phyloP scores from a whole-genome alignment of 495 filamentous ascomycete species.

The Penicillium lagena region DNA sequence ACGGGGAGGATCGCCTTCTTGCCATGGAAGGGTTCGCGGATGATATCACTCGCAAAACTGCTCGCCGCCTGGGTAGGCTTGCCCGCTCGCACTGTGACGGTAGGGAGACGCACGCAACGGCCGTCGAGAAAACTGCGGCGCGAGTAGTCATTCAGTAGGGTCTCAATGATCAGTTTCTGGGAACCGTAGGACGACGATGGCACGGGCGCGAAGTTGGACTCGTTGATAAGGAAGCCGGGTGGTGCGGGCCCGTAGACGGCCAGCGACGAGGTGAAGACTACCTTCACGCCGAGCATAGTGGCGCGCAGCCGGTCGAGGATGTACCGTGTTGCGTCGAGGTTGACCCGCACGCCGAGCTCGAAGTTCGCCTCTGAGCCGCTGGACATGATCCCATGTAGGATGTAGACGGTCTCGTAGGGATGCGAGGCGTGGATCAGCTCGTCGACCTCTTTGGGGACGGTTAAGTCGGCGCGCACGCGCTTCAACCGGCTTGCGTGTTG shows the following conservation, averaged over 20 bases:
- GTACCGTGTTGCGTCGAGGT: slow-evolving; percentile 62
- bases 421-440: slow-evolving; percentile 35
- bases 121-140: slow-evolving; percentile 64
- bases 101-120: slow-evolving; percentile 63
- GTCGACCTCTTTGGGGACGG: slow-evolving; percentile 49
- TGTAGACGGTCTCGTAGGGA: slow-evolving; percentile 58
- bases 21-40: slow-evolving; percentile 59
- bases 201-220: slow-evolving; percentile 53
- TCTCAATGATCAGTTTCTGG: slow-evolving; percentile 73
- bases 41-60: slow-evolving; percentile 68
- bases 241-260: slow-evolving; percentile 56
- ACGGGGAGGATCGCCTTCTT: slow-evolving; percentile 60
- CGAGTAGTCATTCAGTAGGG: slow-evolving; percentile 68
- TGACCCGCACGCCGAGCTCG: slow-evolving; percentile 65
- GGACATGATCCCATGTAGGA: slow-evolving; percentile 87
- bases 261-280: slow-evolving; percentile 52
- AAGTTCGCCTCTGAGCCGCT: slow-evolving; percentile 69
- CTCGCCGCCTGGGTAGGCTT: slow-evolving; percentile 70
- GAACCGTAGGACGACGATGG: slow-evolving; percentile 70
- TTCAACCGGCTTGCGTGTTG: slow-evolving; percentile 38
- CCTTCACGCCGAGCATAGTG: slow-evolving; percentile 52
- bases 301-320: slow-evolving; percentile 56
- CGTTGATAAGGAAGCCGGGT: slow-evolving; percentile 41
- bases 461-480: slow-evolving; percentile 58
- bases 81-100: slow-evolving; percentile 68